These are phyloP conservation scores for Pelargonium australe DNA, from an alignment of 441 rosid species.

Conservation along the genomic window DNA sequence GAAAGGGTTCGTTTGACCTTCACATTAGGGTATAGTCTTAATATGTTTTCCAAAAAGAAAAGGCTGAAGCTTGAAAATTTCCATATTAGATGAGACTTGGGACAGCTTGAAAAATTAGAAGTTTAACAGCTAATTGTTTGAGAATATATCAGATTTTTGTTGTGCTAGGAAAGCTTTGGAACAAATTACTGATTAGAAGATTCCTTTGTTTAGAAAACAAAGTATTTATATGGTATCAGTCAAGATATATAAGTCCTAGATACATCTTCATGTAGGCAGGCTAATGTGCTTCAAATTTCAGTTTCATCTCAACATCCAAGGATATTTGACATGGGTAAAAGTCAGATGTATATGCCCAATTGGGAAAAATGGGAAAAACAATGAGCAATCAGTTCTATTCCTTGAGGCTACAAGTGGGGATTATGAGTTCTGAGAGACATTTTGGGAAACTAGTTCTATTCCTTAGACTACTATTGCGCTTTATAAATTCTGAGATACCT, in stretches of 20 bases:
- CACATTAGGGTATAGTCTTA: neutral
- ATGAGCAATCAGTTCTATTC: neutral
- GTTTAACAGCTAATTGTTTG: neutral
- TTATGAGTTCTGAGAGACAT: neutral
- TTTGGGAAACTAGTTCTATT: neutral
- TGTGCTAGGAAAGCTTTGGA: neutral
- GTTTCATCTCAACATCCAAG: neutral
- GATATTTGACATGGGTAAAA: neutral
- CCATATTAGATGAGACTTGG: neutral
- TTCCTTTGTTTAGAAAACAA: neutral
- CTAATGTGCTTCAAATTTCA: neutral
- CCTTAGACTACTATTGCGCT: neutral
- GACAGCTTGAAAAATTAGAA: neutral
- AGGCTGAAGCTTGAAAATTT: neutral
- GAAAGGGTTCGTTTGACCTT: neutral
- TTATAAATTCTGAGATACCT: slow-evolving; percentile 1
- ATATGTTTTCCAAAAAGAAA: neutral
- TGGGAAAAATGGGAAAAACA: neutral
- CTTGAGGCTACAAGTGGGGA: neutral
- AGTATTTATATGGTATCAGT: no score
- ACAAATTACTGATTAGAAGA: neutral
- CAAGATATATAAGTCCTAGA: neutral
- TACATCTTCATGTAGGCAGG: neutral
- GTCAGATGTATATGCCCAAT: neutral
- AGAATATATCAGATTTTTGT: no score